Percentiles rank a stretch among this genome's conserved stretches.
Evolutionary conservation across 139 green algal species (phyloP).

Genomic region (Pleodorina starrii): DNA sequence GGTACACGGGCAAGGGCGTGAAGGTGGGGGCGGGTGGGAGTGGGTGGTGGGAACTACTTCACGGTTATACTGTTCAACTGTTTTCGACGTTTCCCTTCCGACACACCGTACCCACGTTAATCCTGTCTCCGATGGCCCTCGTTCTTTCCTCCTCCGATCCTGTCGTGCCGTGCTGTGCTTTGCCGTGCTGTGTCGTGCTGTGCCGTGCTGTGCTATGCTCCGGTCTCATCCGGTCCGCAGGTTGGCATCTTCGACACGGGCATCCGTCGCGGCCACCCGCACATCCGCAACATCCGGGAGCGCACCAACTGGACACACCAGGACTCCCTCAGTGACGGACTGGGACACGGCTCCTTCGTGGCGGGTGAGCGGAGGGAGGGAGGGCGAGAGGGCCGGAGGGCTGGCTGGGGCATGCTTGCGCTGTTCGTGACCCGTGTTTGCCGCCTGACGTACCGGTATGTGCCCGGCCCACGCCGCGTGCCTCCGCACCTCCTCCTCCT

Average conservation of each 20-base stretch:
- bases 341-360: slow-evolving; percentile 98
- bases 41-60: background rate
- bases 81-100: too few species aligned
- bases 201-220: too few species aligned
- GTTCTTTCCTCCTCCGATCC: too few species aligned
- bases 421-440: too few species aligned
- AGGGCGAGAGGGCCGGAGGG: background rate
- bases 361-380: slow-evolving; percentile 65
- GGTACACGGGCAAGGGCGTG: slow-evolving; percentile 86
- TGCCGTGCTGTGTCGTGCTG: too few species aligned
- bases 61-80: too few species aligned
- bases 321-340: slow-evolving; percentile 91
- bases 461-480: too few species aligned
- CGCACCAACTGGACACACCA: slow-evolving; percentile 99
- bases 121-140: too few species aligned
- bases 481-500: too few species aligned
- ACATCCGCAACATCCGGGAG: slow-evolving; percentile 97
- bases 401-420: background rate
- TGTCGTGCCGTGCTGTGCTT: too few species aligned
- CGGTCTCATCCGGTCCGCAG: slow-evolving; percentile 57
- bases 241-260: slow-evolving; percentile 99
- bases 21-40: slow-evolving; percentile 50
- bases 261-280: slow-evolving; percentile 89
- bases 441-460: too few species aligned
- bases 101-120: too few species aligned